phyloP scores from a whole-genome alignment of 2,329 filamentous ascomycete genomes.

The Fusarium verrucosum region DNA sequence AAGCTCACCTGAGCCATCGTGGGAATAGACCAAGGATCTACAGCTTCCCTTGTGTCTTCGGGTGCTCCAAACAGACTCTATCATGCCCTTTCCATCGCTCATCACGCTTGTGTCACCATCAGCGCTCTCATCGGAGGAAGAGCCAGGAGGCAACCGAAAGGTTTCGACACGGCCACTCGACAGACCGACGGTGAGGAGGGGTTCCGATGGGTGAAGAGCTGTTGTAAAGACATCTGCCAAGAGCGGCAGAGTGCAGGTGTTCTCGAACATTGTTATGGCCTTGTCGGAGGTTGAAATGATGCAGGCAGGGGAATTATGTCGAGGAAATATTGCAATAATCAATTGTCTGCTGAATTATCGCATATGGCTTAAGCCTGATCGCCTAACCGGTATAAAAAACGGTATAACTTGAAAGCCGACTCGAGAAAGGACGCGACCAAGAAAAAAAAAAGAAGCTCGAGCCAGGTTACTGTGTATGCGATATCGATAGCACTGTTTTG shows the following conservation, averaged over 20 bases:
- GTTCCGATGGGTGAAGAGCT: conserved; percentile 83
- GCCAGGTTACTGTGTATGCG: neutral
- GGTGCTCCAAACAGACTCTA: conserved; percentile 88
- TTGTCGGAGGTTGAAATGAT: neutral
- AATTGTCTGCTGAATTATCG: neutral
- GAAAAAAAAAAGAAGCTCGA: conserved; percentile 16
- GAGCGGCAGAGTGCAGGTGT: conserved; percentile 88
- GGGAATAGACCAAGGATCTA: conserved; percentile 78
- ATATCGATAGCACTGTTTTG: neutral
- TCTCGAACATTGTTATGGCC: conserved; percentile 78
- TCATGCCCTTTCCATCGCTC: conserved; percentile 73
- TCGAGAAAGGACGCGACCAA: neutral
- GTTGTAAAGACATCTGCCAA: conserved; percentile 88
- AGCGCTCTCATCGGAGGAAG: conserved; percentile 60
- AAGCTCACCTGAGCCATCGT: conserved; percentile 74
- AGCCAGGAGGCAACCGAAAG: conserved; percentile 72
- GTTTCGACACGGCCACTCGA: conserved; percentile 86
- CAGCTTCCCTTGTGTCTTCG: conserved; percentile 94
- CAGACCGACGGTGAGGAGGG: conserved; percentile 86
- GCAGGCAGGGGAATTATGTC: neutral
- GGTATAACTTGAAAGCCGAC: neutral
- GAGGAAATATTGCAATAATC: neutral
- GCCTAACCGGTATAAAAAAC: neutral
- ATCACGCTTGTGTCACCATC: conserved; percentile 60
- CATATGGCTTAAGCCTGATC: neutral